A percentile compares a stretch with the other conserved stretches of the same genome.
These are phyloP conservation scores for Penicillium bialowiezense DNA, from an alignment of 495 filamentous ascomycete genomes.

Conservation along the genomic window DNA sequence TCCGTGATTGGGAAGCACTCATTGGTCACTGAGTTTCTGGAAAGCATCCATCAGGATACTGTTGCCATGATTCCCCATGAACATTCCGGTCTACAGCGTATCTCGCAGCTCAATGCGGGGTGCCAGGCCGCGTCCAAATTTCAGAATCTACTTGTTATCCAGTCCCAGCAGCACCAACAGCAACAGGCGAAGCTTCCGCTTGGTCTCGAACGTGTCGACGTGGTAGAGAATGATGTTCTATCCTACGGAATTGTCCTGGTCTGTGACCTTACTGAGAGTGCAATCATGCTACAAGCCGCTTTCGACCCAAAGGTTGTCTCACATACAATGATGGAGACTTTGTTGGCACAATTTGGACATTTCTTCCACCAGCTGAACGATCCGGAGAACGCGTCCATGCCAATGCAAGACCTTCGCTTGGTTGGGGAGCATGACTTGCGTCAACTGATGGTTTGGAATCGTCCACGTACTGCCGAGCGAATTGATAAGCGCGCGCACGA, in stretches of 20 bases:
- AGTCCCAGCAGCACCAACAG: no score
- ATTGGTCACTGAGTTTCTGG: neutral
- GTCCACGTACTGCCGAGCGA: neutral
- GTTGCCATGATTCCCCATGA: neutral
- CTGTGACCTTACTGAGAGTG: no score
- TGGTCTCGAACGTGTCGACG: no score
- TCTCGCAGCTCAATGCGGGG: neutral
- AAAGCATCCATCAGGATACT: neutral
- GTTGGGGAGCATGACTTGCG: neutral
- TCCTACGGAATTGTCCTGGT: no score
- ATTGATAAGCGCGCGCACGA: neutral
- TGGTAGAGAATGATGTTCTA: no score
- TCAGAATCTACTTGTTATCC: no score
- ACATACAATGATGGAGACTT: no score
- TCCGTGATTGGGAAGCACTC: slow-evolving; percentile 10
- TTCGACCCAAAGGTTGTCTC: no score
- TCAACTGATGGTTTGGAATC: neutral
- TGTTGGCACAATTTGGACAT: no score
- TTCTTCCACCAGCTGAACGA: neutral
- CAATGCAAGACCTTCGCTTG: neutral
- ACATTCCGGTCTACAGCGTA: neutral
- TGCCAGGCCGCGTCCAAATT: no score
- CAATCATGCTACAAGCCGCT: neutral
- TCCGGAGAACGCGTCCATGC: neutral
- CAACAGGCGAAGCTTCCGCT: no score